Base-by-base conservation (phyloP, 148 eudicot genomes). In the Diospyros kaki region DNA sequence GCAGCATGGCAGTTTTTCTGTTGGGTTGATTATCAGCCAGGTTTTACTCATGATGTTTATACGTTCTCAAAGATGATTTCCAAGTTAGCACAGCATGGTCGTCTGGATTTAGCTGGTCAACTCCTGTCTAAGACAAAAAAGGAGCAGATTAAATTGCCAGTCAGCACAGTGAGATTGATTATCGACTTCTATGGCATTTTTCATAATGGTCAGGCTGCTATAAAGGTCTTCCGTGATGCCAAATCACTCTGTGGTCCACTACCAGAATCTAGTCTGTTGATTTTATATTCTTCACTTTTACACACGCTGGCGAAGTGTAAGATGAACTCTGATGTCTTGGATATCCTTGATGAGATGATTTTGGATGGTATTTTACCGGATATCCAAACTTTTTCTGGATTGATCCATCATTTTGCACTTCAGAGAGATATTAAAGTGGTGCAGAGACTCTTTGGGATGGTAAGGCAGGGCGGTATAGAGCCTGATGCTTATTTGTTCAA, bases 371-470 rank as follows among this genome's bases (percentile, higher is more conserved):
- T 87, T 76, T 66, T 74, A 54, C 97, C 98, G 53, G 96, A 92
- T 83, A 78, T 89, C 41, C 98, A 85, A 83, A 90, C 91, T 56
- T 90, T 90, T 86, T 84, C 93, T 1, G 93, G 93, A 53, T 78
- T 94, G 80, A 89, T 95, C 92, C 91, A 84, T 86, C 86, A 90
- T 76, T 95, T 92, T 79, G 97, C 96, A 46, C 76, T 67, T 59
- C 84, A 84, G 62, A 92, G 88, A 43, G 90, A 90, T 76, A 87
- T 89, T 67, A 86, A 82, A 83, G 84, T 89, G 10, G 91, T 95
- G 69, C 97, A 95, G 76, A 85, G 82, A 64, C 86, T 95, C 13
- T 87, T 87, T 73, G 87, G 82, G 63, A 87, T 92, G 83, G 87
- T 89, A 38, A 80, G 80, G 74, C 91, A 90, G 81, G 80, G 94